phyloP scores from a whole-genome alignment of 2,329 filamentous ascomycete genomes.

The Hypoxylon sp. region DNA sequence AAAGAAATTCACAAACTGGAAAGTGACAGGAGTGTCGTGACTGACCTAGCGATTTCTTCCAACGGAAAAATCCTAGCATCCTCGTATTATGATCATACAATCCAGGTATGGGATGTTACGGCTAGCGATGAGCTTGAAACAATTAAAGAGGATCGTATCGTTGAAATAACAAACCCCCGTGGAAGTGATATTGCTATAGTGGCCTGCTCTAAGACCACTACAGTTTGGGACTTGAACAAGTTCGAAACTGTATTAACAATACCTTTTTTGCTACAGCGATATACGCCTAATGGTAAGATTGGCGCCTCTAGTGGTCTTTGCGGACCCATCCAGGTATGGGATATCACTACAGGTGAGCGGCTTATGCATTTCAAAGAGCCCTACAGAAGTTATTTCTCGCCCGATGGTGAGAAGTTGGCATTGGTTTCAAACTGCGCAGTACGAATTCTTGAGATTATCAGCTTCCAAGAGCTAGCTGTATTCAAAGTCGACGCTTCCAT shows the following conservation, averaged over 20 bases:
- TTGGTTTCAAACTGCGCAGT: background rate
- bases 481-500: too few relatives aligned
- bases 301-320: too few relatives aligned
- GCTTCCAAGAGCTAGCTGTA: slow-evolving; percentile 1
- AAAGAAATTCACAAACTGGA: background rate
- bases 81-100: background rate
- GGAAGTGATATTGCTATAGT: slow-evolving; percentile 4
- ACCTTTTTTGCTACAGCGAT: background rate
- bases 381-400: background rate
- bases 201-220: background rate
- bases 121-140: background rate
- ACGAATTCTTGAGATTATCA: slow-evolving; percentile 9
- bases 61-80: background rate
- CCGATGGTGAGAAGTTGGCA: background rate
- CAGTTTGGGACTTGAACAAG: slow-evolving; percentile 8
- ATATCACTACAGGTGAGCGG: slow-evolving; percentile 4
- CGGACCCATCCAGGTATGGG: slow-evolving; percentile 10
- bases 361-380: background rate
- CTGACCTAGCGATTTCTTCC: slow-evolving; percentile 11
- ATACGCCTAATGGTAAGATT: background rate
- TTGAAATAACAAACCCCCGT: background rate
- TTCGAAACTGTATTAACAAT: slow-evolving; percentile 2
- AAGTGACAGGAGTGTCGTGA: too few relatives aligned
- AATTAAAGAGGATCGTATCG: too few relatives aligned
- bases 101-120: slow-evolving; percentile 5